Base-by-base conservation (phyloP, 2,329 filamentous ascomycete species). In the Epichloe uncinata region DNA sequence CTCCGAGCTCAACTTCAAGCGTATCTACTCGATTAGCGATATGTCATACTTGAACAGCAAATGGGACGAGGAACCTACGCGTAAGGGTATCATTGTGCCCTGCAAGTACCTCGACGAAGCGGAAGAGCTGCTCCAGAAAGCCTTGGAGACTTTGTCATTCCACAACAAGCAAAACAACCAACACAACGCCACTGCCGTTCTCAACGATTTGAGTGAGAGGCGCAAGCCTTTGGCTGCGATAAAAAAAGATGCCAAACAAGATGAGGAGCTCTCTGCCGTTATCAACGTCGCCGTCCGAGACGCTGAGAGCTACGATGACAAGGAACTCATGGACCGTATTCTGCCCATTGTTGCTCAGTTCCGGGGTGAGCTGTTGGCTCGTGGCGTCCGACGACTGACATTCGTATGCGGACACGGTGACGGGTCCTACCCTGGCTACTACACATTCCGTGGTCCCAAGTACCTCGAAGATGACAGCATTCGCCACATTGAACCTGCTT, bases 321-420 rank as follows among this genome's bases (percentile, higher is more conserved):
- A 79, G 50, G 87, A 95, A 66, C 84, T 88, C 48, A 74, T 95
- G 42, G 68, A 74, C 26, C 85, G 88, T 58, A 86, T 97, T 60
- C 70, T 78, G 36, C 75, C 80, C 33, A 79, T 97, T 50, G 78
- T 98, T 26, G 78, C 84, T 35, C 81, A 87, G 41, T 83, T 84
- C 77, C 91, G 87, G 74, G 79, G 86, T 1, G 93, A 98, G 60
- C 77, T 98, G 22, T 71, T 90, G 26, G 73, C 82, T 49, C 87
- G 85, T 58, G 81, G 84, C 47, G 84, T 98, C 45, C 89, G 93
- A 56, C 87, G 93, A 58, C 72, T 98, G 50, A 96, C 90, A 46
- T 96, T 98, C 73, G 93, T 97, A 66, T 96, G 90, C 63, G 93
- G 93, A 50, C 88, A 87, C 73, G 88, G 84, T 63, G 88, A 98